Base-by-base conservation (phyloP, 805 yeast genomes). In the Wickerhamiella parazyma region DNA sequence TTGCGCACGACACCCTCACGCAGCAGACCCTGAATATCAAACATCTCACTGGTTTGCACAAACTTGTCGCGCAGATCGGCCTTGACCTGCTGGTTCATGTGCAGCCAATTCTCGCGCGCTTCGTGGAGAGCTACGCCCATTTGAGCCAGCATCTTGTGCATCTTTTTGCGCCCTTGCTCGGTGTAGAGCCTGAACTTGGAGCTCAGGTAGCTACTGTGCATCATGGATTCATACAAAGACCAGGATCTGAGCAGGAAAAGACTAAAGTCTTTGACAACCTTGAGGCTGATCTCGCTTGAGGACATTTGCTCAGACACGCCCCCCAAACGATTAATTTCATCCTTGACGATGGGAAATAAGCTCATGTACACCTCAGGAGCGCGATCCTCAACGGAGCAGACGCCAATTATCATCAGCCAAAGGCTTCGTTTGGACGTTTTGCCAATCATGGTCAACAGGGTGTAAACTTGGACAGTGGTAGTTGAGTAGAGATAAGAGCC, bases 101-200 rank as follows among this genome's bases (percentile, higher is more conserved):
- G 93, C 20, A 80, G 69, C 97, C 97, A 91, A 45, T 77, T 77
- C 59, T 91, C 95, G 55, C 78, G 80, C 0, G 97, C 91, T n/a
- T 80, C 78, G 5, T 76, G 79, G 38, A 91, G 66, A 0, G 95
- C 79, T 5, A 91, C 80, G 6, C 98, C 98, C 95, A 93, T 91
- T 53, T 81, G 75, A 1, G 98, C 98, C 64, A 91, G 84, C 73
- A 91, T 71, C 53, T 86, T 85, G 57, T 87, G 94, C 41, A 91
- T 65, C 50, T 77, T 73, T 56, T 83, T 85, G 51, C 79, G 73
- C 5, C 99, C 98, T 46, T 81, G 87, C 55, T 84, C 95, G 25
- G 87, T 80, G 91, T 95, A 91, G 31, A 91, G 65, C 45, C 76
- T 76, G 45, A 91, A 65, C 57, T 86, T 83, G 10, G 97, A 81